Evolutionary conservation across 352 stramenopile species (phyloP).

Genomic region (Globisporangium orthogonon): DNA sequence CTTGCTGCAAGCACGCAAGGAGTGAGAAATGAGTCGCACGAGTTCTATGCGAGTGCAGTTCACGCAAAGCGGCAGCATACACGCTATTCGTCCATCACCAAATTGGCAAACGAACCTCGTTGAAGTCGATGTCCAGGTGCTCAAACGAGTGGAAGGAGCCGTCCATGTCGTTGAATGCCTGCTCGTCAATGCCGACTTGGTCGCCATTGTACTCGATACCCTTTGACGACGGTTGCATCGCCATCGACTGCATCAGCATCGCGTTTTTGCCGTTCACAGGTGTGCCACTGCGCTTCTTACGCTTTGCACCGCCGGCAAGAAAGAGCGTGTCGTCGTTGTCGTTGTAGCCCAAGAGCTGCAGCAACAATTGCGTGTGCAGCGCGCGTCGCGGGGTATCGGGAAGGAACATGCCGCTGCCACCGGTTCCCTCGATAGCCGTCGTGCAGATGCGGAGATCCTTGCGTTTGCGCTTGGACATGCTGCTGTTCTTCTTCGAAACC

Average conservation of each 20-base stretch:
- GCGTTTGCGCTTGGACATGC: constrained; percentile 69
- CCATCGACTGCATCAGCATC: constrained; percentile 19
- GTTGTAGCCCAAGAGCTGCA: constrained; percentile 60
- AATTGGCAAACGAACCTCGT: constrained; percentile 33
- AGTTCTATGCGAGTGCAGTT: no score
- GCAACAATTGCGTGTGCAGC: constrained; percentile 70
- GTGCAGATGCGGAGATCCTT: constrained; percentile 83
- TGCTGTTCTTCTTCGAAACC: constrained; percentile 33
- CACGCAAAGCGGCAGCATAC: no score
- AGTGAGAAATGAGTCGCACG: background rate
- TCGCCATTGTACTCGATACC: constrained; percentile 13
- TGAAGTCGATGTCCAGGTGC: constrained; percentile 85
- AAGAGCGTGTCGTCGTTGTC: constrained; percentile 6
- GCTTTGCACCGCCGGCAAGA: constrained; percentile 29
- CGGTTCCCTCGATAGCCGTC: constrained; percentile 19
- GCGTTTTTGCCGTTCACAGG: constrained; percentile 10
- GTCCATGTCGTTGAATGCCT: constrained; percentile 50
- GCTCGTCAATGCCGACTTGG: constrained; percentile 13
- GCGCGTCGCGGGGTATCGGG: constrained; percentile 67
- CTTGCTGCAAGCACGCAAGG: constrained; percentile 38
- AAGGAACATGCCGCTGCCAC: constrained; percentile 54
- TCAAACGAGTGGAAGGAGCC: constrained; percentile 70
- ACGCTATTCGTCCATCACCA: background rate
- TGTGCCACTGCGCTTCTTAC: constrained; percentile 41
- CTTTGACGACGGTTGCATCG: constrained; percentile 29